phyloP scores from a whole-genome alignment of 1,284 basidiomycete species.

The Moesziomyces aphidis region DNA sequence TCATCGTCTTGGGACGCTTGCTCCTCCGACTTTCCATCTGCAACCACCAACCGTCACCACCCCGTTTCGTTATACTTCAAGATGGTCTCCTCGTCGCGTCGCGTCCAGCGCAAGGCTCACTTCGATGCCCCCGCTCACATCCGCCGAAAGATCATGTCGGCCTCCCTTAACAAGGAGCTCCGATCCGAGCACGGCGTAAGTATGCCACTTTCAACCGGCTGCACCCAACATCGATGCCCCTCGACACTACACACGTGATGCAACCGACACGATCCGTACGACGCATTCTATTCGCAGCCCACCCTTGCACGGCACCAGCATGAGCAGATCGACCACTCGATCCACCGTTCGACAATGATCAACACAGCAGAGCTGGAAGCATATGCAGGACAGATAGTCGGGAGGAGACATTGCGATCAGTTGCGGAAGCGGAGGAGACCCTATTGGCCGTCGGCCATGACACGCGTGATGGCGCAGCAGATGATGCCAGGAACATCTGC shows the following conservation, averaged over 20 bases:
- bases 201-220: conserved; percentile 47
- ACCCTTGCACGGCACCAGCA: neutral
- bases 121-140: conserved; percentile 69
- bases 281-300: neutral
- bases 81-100: conserved; percentile 64
- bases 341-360: too few species aligned
- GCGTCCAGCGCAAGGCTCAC: conserved; percentile 63
- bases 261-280: too few species aligned
- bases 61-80: conserved; percentile 43
- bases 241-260: neutral
- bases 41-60: conserved; percentile 9
- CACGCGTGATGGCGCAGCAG: too few species aligned
- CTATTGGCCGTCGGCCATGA: too few species aligned
- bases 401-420: too few species aligned
- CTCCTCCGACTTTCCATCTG: conserved; percentile 14
- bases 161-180: conserved; percentile 94
- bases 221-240: conserved; percentile 6
- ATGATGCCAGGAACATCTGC: too few species aligned
- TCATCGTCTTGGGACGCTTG: conserved; percentile 8
- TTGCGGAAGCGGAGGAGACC: too few species aligned
- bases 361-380: too few species aligned
- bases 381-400: too few species aligned
- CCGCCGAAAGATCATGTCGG: conserved; percentile 98
- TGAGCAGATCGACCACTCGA: neutral
- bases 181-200: conserved; percentile 90